Evolutionary conservation across 2,329 filamentous ascomycete species (phyloP).

Genomic region (Xylaria sp.): DNA sequence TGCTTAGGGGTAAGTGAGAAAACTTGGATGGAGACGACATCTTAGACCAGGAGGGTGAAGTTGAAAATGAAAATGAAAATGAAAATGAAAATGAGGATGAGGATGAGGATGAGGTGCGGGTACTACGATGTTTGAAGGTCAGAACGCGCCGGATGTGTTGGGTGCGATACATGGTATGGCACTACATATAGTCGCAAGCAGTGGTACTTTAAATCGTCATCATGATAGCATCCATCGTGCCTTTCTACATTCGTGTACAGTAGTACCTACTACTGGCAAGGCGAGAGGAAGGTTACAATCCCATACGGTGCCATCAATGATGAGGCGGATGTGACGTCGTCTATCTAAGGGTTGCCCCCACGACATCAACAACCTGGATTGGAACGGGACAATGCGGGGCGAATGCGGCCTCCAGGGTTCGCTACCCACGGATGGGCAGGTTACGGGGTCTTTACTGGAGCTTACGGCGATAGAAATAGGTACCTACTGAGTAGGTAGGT

Average conservation of each 20-base stretch:
- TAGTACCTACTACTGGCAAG: background rate
- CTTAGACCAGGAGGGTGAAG: slow-evolving; percentile 5
- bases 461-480: background rate
- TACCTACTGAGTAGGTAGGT: too few species aligned
- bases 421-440: background rate
- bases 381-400: slow-evolving; percentile 4
- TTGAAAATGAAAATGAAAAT: too few species aligned
- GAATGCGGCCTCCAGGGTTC: background rate
- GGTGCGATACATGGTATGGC: slow-evolving; percentile 29
- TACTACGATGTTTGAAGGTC: slow-evolving; percentile 17
- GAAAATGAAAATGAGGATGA: too few species aligned
- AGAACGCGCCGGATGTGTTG: slow-evolving; percentile 21
- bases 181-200: background rate
- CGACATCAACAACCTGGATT: background rate
- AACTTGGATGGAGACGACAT: slow-evolving; percentile 46
- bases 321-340: slow-evolving; percentile 35
- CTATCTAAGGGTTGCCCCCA: slow-evolving; percentile 19
- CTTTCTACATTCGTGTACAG: too few species aligned
- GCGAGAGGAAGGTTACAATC: background rate
- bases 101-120: slow-evolving; percentile 24
- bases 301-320: slow-evolving; percentile 3
- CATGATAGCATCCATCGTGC: background rate
- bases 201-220: slow-evolving; percentile 4
- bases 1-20: slow-evolving; percentile 54
- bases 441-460: background rate